These are phyloP conservation scores for Wickerhamiella siamensis DNA, from an alignment of 805 yeast species.

Conservation along the genomic window DNA sequence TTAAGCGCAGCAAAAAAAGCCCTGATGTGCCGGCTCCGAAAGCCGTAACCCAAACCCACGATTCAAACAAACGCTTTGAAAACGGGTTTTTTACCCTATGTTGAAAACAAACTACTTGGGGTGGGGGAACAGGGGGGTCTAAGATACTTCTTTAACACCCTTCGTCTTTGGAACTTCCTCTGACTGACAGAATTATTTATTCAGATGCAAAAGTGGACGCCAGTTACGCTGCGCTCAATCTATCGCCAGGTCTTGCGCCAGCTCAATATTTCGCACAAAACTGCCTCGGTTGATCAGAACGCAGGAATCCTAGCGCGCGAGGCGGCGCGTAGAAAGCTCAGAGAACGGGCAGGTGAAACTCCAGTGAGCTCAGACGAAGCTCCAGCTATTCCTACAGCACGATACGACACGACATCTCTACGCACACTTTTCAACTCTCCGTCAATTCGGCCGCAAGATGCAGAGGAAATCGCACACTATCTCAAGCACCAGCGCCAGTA, in stretches of 20 bases:
- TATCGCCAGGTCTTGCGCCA: constrained; percentile 19
- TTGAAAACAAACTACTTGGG: neutral
- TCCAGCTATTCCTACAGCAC: neutral
- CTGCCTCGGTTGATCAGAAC: constrained; percentile 9
- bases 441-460: constrained; percentile 2
- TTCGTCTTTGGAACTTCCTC: no score
- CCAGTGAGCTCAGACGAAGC: constrained; percentile 1
- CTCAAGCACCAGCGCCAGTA: constrained; percentile 62
- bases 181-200: no score
- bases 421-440: neutral
- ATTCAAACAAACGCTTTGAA: no score
- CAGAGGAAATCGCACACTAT: constrained; percentile 41
- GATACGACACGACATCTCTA: neutral
- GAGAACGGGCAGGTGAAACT: neutral
- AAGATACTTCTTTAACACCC: no score
- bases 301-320: constrained; percentile 3
- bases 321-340: constrained; percentile 1
- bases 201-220: neutral
- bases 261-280: constrained; percentile 15
- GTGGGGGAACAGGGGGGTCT: no score
- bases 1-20: neutral
- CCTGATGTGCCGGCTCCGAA: neutral
- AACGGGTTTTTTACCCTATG: neutral
- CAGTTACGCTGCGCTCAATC: constrained; percentile 3
- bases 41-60: neutral